Conservation (phyloP, 169 alveolate genomes). For the Cryptosporidium sp. region DNA sequence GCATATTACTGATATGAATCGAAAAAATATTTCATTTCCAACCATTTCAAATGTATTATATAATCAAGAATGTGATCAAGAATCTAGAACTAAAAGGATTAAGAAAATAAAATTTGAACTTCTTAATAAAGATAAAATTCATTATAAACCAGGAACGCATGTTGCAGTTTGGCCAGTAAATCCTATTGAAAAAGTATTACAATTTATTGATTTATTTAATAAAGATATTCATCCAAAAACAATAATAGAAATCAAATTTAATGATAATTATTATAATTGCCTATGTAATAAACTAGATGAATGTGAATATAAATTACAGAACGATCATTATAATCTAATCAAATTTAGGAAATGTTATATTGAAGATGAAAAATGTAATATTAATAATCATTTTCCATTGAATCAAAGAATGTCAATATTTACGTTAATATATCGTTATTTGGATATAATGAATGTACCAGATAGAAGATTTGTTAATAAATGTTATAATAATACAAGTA, state of each 20-base stretch:
- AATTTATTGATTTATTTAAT: constrained; percentile 18
- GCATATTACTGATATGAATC: not conserved
- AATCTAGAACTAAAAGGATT: constrained; percentile 11
- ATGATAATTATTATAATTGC: constrained; percentile 21
- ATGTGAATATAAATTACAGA: not conserved
- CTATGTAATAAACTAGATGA: not conserved
- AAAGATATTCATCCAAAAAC: constrained; percentile 3
- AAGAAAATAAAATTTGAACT: constrained; percentile 27
- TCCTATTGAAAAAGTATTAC: constrained; percentile 20
- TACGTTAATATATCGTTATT: constrained; percentile 51
- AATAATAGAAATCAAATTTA: not conserved
- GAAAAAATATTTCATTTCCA: not conserved
- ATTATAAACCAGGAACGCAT: constrained; percentile 49
- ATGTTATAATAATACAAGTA: constrained; percentile 11
- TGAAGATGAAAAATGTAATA: not conserved
- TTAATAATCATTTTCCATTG: not conserved
- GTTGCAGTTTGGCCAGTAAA: constrained; percentile 60
- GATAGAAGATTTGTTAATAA: constrained; percentile 41
- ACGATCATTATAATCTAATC: too few species aligned
- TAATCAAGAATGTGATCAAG: constrained; percentile 32
- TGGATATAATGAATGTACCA: constrained; percentile 56
- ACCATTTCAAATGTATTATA: constrained; percentile 13
- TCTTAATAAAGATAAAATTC: not conserved
- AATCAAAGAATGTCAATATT: constrained; percentile 11
- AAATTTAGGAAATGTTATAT: constrained; percentile 29